phyloP scores from a whole-genome alignment of 2,329 filamentous ascomycete species.

The Chaetomium strumarium region DNA sequence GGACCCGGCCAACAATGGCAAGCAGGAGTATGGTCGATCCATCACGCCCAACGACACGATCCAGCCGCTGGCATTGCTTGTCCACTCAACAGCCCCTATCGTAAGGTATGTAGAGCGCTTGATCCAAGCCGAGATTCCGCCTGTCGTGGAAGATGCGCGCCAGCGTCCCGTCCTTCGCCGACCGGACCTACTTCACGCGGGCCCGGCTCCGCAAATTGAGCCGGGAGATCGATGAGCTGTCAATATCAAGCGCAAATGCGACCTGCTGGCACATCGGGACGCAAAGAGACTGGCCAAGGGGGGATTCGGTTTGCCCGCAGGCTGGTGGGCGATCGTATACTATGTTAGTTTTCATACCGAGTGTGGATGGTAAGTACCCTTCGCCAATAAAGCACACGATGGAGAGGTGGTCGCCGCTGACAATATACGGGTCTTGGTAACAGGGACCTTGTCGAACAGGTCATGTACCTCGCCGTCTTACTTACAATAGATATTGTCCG shows the following conservation, averaged over 20 bases:
- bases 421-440: not conserved
- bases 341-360: conserved; percentile 65
- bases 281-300: conserved; percentile 75
- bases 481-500: too few species aligned
- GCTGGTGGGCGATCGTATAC: conserved; percentile 82
- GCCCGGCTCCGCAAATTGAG: conserved; percentile 68
- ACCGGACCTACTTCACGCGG: conserved; percentile 84
- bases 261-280: conserved; percentile 66
- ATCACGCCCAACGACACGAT: conserved; percentile 42
- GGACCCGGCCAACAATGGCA: conserved; percentile 30
- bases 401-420: not conserved
- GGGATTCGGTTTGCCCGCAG: conserved; percentile 65
- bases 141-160: conserved; percentile 65
- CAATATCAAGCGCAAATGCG: conserved; percentile 74
- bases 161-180: conserved; percentile 78
- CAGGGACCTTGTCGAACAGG: conserved; percentile 74
- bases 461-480: conserved; percentile 83
- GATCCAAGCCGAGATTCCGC: conserved; percentile 80
- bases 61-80: conserved; percentile 77
- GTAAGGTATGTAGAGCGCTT: conserved; percentile 81
- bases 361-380: conserved; percentile 63
- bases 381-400: not conserved
- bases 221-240: conserved; percentile 60
- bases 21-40: conserved; percentile 31
- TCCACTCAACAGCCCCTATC: conserved; percentile 86